Conservation (phyloP, 164 flowering plant genomes). For the Annona squamosa region DNA sequence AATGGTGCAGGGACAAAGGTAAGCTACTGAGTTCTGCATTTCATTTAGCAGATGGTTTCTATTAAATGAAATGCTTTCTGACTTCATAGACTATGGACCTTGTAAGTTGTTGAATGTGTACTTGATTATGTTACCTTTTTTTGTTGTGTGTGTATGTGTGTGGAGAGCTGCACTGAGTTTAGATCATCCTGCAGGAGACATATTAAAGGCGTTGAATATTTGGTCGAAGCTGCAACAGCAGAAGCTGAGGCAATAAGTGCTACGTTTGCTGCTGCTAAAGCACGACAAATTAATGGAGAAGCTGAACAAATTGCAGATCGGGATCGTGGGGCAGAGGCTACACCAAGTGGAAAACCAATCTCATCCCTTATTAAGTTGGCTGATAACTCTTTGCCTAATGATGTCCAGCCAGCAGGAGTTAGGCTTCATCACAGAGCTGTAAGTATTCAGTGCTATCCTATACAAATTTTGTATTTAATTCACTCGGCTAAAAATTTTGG, state of each 20-base stretch:
- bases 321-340: conserved; percentile 90
- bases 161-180: conserved; percentile 1
- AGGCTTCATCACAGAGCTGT: conserved; percentile 95
- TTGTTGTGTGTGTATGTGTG: neutral
- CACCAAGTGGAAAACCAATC: conserved; percentile 81
- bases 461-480: neutral
- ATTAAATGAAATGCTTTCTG: neutral
- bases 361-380: conserved; percentile 52
- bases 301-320: conserved; percentile 74
- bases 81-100: neutral
- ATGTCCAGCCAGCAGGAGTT: conserved; percentile 61
- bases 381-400: conserved; percentile 55
- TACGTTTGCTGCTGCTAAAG: conserved; percentile 93
- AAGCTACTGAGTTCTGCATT: conserved; percentile 8
- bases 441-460: conserved; percentile 24
- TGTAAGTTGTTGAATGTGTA: neutral
- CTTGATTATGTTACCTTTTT: neutral
- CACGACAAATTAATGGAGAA: conserved; percentile 90
- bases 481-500: neutral
- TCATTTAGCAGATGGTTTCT: neutral
- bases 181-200: conserved; percentile 44
- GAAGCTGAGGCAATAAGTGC: conserved; percentile 99
- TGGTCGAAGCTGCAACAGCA: conserved; percentile 97
- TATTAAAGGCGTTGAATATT: conserved; percentile 90
- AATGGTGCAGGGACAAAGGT: conserved; percentile 73